Conservation (phyloP, 2,329 filamentous ascomycete genomes). For the Colletotrichum lentis region DNA sequence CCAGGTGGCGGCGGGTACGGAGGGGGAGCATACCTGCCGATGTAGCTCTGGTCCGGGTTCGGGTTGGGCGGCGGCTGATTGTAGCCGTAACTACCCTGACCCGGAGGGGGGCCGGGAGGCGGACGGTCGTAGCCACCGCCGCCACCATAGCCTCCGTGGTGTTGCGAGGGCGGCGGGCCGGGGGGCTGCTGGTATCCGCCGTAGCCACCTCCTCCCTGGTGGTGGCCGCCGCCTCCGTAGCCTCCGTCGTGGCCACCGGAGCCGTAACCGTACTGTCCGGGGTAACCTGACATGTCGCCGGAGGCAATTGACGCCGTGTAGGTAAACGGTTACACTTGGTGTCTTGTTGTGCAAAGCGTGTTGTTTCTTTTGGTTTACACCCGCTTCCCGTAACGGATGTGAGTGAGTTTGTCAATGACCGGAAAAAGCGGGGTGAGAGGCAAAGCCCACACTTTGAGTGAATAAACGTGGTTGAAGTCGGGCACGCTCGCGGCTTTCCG, state of each 20-base stretch:
- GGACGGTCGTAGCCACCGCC: constrained; percentile 35
- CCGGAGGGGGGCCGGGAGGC: constrained; percentile 39
- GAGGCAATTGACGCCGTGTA: background rate
- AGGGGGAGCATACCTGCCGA: constrained; percentile 44
- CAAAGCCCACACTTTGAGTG: constrained; percentile 24
- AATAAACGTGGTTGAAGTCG: constrained; percentile 8
- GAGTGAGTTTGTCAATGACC: constrained; percentile 15
- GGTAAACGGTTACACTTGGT: background rate
- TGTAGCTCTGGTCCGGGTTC: constrained; percentile 39
- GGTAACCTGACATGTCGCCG: constrained; percentile 46
- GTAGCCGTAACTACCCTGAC: constrained; percentile 44
- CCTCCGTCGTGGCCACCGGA: constrained; percentile 46
- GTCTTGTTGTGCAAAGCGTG: constrained; percentile 8
- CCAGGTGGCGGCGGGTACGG: constrained; percentile 53
- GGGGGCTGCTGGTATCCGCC: constrained; percentile 45
- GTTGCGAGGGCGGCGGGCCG: constrained; percentile 41
- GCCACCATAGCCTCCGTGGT: constrained; percentile 38
- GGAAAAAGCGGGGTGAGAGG: constrained; percentile 26
- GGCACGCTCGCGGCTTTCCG: background rate
- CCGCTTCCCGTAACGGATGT: constrained; percentile 14
- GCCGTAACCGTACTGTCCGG: constrained; percentile 53
- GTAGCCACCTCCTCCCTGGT: constrained; percentile 40
- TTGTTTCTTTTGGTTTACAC: constrained; percentile 6
- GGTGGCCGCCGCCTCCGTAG: constrained; percentile 44
- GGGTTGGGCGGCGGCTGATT: constrained; percentile 40